phyloP scores from a whole-genome alignment of 768 basidiomycete species.

The Sarcomyxa edulis region DNA sequence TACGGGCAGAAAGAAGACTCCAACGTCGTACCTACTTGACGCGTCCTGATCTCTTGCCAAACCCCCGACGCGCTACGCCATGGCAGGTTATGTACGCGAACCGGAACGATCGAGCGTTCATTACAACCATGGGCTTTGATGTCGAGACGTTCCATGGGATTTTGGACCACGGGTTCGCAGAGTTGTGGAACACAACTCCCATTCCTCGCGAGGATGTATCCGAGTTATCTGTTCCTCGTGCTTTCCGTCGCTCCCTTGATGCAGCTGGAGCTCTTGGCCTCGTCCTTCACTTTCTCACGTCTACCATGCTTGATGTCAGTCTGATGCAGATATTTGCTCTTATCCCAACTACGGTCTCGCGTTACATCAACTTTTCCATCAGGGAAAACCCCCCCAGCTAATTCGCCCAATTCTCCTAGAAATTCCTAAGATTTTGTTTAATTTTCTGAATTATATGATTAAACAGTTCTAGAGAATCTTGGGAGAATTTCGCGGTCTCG shows the following conservation, averaged over 20 bases:
- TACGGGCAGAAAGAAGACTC: slow-evolving; percentile 1
- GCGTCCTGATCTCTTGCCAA: slow-evolving; percentile 24
- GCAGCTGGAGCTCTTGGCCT: slow-evolving; percentile 37
- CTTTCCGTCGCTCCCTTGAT: slow-evolving; percentile 25
- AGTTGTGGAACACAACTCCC: slow-evolving; percentile 15
- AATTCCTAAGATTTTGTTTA: too few relatives aligned
- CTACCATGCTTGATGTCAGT: slow-evolving; percentile 32
- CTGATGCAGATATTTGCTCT: slow-evolving; percentile 42
- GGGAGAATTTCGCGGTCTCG: too few relatives aligned
- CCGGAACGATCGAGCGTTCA: slow-evolving; percentile 31
- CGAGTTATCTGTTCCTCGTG: slow-evolving; percentile 17
- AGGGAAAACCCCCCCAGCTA: too few relatives aligned
- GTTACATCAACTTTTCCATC: slow-evolving; percentile 30
- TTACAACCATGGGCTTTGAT: slow-evolving; percentile 41
- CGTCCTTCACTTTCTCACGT: slow-evolving; percentile 34
- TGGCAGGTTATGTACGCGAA: slow-evolving; percentile 28
- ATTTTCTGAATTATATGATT: too few relatives aligned
- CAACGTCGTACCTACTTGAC: slow-evolving; percentile 20
- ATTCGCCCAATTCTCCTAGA: too few relatives aligned
- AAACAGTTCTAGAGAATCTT: too few relatives aligned
- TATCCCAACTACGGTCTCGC: slow-evolving; percentile 27
- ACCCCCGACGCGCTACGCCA: slow-evolving; percentile 25
- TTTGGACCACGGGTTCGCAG: slow-evolving; percentile 25
- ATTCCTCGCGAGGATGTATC: slow-evolving; percentile 26
- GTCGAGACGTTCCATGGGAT: slow-evolving; percentile 29